phyloP scores from a whole-genome alignment of 768 basidiomycete genomes.

The Cyclocybe aegerita region DNA sequence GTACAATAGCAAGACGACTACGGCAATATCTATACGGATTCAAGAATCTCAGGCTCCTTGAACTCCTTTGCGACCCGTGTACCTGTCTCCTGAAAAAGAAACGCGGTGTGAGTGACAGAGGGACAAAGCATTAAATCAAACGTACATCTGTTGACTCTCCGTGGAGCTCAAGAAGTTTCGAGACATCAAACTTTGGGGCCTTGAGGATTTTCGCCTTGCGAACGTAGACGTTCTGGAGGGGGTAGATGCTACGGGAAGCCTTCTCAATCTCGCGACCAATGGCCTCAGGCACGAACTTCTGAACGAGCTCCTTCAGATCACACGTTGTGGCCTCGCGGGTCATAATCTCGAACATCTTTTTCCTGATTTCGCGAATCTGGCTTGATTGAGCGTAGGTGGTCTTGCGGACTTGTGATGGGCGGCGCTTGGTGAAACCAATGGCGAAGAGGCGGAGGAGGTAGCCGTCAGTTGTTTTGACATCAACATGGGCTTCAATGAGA shows the following conservation, averaged over 20 bases:
- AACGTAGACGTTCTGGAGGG: constrained; percentile 97
- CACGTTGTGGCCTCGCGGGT: constrained; percentile 92
- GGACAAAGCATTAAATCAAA: constrained; percentile 17
- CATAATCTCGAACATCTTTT: constrained; percentile 99
- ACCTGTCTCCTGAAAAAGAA: constrained; percentile 76
- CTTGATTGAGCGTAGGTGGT: constrained; percentile 96
- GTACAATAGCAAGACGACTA: constrained; percentile 32
- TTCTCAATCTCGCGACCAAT: constrained; percentile 99
- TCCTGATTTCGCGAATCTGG: constrained; percentile 96
- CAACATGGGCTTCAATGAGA: constrained; percentile 97
- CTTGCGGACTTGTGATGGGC: constrained; percentile 95
- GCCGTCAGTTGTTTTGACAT: constrained; percentile 98
- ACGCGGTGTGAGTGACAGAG: constrained; percentile 10
- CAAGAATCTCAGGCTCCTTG: constrained; percentile 95
- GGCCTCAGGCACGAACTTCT: constrained; percentile 98
- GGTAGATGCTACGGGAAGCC: constrained; percentile 94
- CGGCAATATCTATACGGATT: constrained; percentile 73
- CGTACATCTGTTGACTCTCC: constrained; percentile 92
- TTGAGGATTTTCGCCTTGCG: constrained; percentile 99
- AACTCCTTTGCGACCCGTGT: constrained; percentile 93
- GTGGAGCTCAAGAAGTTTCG: constrained; percentile 95
- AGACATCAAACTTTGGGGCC: constrained; percentile 93
- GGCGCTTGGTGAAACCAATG: constrained; percentile 98
- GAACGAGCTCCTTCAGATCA: constrained; percentile 96
- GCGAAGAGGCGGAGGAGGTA: constrained; percentile 99